phyloP scores from a whole-genome alignment of 257 asterid genomes.

The Nicotiana otophora region DNA sequence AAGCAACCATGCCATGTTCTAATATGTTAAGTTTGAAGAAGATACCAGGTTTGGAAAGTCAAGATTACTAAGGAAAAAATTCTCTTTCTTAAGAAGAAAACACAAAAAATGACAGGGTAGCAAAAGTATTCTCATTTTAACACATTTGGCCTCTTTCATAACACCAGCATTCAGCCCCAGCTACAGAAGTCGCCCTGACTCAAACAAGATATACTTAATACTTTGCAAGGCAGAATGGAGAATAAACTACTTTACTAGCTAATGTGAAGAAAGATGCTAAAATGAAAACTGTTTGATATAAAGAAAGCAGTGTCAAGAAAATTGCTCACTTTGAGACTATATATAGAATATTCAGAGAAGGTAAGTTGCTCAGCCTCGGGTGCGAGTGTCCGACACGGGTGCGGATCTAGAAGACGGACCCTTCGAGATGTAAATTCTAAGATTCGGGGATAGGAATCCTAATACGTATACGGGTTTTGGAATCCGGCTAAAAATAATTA shows the following conservation, averaged over 20 bases:
- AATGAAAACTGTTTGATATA: too few relatives aligned
- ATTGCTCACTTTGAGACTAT: background rate
- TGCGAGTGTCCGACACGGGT: too few relatives aligned
- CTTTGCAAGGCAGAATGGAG: background rate
- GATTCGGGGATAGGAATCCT: too few relatives aligned
- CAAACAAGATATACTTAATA: background rate
- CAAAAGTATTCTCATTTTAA: background rate
- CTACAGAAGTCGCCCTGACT: too few relatives aligned
- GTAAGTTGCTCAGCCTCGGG: too few relatives aligned
- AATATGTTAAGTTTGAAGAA: too few relatives aligned
- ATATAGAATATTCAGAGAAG: background rate
- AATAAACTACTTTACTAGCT: background rate
- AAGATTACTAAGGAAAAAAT: background rate
- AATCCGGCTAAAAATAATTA: too few relatives aligned
- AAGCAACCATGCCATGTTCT: background rate
- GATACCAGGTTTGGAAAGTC: conserved; percentile 3
- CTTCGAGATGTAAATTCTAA: too few relatives aligned
- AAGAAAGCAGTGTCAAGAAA: background rate
- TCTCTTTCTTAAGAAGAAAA: conserved; percentile 12
- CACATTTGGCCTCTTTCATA: background rate
- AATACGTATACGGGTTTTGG: too few relatives aligned
- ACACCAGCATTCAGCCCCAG: background rate
- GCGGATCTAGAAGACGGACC: too few relatives aligned
- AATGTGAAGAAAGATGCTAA: background rate
- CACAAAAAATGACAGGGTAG: background rate